phyloP scores from a whole-genome alignment of 306 rosid genomes.

The Delonix regia region DNA sequence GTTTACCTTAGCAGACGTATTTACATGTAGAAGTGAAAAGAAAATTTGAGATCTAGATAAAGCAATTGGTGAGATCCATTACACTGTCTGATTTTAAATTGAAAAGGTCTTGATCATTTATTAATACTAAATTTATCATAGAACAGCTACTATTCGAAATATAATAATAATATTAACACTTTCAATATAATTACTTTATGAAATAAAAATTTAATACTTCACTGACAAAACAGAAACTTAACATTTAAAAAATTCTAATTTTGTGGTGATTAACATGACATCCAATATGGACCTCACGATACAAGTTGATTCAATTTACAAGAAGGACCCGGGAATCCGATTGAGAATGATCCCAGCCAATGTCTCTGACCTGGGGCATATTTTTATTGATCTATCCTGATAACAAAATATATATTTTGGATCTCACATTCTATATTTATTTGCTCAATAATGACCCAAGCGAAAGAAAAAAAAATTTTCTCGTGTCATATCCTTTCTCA shows the following conservation, averaged over 20 bases:
- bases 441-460: background rate
- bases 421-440: background rate
- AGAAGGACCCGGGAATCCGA: background rate
- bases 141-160: too few relatives aligned
- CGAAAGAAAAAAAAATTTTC: background rate
- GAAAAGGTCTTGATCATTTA: too few relatives aligned
- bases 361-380: background rate
- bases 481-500: background rate
- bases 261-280: background rate
- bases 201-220: too few relatives aligned
- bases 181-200: too few relatives aligned
- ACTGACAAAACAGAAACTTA: too few relatives aligned
- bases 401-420: background rate
- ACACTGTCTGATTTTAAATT: background rate
- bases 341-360: background rate
- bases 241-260: background rate
- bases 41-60: too few relatives aligned
- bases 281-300: background rate
- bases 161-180: too few relatives aligned
- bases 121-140: too few relatives aligned
- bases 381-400: background rate
- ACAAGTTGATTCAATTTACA: background rate
- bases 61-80: too few relatives aligned
- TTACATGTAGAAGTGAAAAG: too few relatives aligned
- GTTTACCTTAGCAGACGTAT: too few relatives aligned